These are phyloP conservation scores for Alternaria sp. DNA, from an alignment of 2,329 filamentous ascomycete genomes.

Conservation along the genomic window DNA sequence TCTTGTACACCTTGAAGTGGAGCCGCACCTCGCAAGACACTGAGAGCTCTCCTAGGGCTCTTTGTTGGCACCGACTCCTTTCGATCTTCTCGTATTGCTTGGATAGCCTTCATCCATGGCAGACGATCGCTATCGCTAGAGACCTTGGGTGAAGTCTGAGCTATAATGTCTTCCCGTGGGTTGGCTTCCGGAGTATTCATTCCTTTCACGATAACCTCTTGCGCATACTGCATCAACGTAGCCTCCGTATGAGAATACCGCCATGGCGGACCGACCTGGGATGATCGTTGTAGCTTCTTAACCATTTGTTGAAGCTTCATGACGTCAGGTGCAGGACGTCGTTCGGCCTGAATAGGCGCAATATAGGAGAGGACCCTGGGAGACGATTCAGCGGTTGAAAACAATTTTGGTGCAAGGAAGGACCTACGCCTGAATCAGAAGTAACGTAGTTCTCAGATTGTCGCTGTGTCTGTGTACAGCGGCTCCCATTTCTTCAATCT, in stretches of 20 bases:
- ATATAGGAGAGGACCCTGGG: slow-evolving; percentile 6
- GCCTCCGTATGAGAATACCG: slow-evolving; percentile 16
- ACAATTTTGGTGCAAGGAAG: not conserved
- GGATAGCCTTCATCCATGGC: slow-evolving; percentile 17
- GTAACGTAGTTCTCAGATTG: slow-evolving; percentile 17
- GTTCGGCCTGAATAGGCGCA: slow-evolving; percentile 7
- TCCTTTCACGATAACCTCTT: slow-evolving; percentile 14
- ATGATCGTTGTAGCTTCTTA: slow-evolving; percentile 17
- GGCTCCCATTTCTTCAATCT: not conserved
- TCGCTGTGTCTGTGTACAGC: slow-evolving; percentile 21
- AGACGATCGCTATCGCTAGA: not conserved
- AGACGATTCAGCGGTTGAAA: slow-evolving; percentile 1
- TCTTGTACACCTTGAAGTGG: not conserved
- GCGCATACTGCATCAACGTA: slow-evolving; percentile 18
- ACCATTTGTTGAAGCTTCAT: slow-evolving; percentile 13
- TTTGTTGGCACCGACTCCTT: not conserved
- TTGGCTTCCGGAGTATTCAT: not conserved
- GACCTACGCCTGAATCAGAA: slow-evolving; percentile 26
- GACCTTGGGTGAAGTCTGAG: not conserved
- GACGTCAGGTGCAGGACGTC: slow-evolving; percentile 4
- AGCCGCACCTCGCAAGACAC: not conserved
- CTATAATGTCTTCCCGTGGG: not conserved
- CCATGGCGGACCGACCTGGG: slow-evolving; percentile 4
- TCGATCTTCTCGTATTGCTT: slow-evolving; percentile 7
- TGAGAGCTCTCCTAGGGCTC: not conserved